Evolutionary conservation across 2,329 filamentous ascomycete species (phyloP), one percentile per base, ranked within the genome.

Genomic region (Davidsoniella virescens): DNA sequence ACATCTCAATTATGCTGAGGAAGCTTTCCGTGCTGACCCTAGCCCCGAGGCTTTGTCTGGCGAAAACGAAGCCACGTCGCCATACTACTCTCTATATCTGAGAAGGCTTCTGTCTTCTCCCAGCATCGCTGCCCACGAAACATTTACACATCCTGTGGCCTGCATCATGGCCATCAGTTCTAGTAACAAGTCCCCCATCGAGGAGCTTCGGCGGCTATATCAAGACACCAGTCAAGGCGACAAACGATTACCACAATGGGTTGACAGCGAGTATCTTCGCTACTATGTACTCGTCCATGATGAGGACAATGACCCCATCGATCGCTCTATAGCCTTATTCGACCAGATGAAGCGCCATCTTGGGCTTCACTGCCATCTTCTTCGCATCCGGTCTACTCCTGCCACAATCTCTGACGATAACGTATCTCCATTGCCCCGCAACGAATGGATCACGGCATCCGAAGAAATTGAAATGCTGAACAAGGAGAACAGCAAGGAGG

Each of bases 311-410:
- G 90, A 94, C 60, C 88, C 98, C 61, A 94, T 96, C 54, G 78
- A 78, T 37, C 84, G 87, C 64, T 94, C 88, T 10, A 90, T 90
- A 64, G 77, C 80, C 16, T 70, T 96, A 25, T 98, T 94, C 64
- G 92, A 98, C 58, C 87, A 95, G 64, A 98, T 98, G 93, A 98
- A 96, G 66, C 80, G 92, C n/a, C 87, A 95, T 65, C 86, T 98
- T 56, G 92, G 92, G 1, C 70, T 96, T 44, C 88, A 98, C 64
- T 98, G 92, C 61, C 92, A 98, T 65, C 71, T 98, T 9, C 70
- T 98, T 33, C 73, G 93, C 55, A 69, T 98, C 47, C 77, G 90
- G 57, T 93, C 86, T 59, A 83, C 79, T 37, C 84, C 87, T 61
- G 90, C 87, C 63, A 81, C 86, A 36, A 79, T 88, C 55, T 88